These are phyloP conservation scores for Alternaria incomplexa DNA, from an alignment of 2,329 filamentous ascomycete species.

Conservation along the genomic window DNA sequence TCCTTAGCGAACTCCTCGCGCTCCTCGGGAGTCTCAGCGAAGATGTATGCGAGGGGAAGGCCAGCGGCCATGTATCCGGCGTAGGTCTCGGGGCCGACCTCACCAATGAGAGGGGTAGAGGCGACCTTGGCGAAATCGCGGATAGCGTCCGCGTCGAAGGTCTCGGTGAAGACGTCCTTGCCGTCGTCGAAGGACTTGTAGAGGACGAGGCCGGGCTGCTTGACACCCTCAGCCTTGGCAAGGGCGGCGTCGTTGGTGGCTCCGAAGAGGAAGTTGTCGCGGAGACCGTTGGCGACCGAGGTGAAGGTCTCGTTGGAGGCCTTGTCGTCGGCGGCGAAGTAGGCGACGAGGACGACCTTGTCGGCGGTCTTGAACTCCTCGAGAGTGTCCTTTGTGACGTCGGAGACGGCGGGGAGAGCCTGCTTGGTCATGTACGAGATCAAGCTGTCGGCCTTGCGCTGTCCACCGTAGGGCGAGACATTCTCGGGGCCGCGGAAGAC, in stretches of 20 bases:
- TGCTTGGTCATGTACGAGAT: conserved; percentile 97
- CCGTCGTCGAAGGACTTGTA: conserved; percentile 99
- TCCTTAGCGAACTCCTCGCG: conserved; percentile 76
- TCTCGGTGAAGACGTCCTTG: conserved; percentile 81
- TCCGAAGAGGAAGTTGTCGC: conserved; percentile 93
- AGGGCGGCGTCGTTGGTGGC: conserved; percentile 81
- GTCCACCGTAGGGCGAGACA: conserved; percentile 81
- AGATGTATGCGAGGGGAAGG: conserved; percentile 95
- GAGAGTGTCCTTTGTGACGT: conserved; percentile 78
- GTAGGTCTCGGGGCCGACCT: conserved; percentile 97
- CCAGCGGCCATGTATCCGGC: conserved; percentile 90
- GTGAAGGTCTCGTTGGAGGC: conserved; percentile 85
- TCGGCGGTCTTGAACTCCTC: conserved; percentile 98
- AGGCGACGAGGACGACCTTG: conserved; percentile 93
- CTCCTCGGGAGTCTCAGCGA: conserved; percentile 90
- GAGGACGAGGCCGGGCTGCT: conserved; percentile 83
- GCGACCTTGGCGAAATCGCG: conserved; percentile 82
- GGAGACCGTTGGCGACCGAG: conserved; percentile 73
- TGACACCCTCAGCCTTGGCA: conserved; percentile 89
- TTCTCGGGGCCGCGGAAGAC: conserved; percentile 92
- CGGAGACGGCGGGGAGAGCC: conserved; percentile 88
- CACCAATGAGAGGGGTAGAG: conserved; percentile 88
- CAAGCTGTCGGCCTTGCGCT: conserved; percentile 82
- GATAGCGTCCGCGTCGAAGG: conserved; percentile 82
- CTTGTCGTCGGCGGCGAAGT: conserved; percentile 81